Evolutionary conservation across 192 early-diverging fungal species (phyloP).

Genomic region (Mortierella claussenii): DNA sequence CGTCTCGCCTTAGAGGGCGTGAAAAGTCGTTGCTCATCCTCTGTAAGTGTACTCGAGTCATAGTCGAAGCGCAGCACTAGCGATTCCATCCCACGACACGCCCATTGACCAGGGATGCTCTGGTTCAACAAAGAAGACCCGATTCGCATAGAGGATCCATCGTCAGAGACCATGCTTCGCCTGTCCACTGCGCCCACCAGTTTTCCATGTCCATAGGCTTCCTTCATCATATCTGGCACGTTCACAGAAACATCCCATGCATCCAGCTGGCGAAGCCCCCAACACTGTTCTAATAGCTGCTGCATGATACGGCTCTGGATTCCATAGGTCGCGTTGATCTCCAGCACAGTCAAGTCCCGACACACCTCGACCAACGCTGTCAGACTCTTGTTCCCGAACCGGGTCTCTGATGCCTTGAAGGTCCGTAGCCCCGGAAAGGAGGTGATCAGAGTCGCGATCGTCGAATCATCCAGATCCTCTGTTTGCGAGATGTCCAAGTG

Average conservation of each 20-base stretch:
- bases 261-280: slow-evolving; percentile 3
- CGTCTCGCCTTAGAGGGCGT: slow-evolving; percentile 18
- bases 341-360: slow-evolving; percentile 11
- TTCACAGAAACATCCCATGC: slow-evolving; percentile 16
- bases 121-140: background rate
- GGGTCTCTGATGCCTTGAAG: slow-evolving; percentile 13
- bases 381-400: slow-evolving; percentile 18
- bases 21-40: slow-evolving; percentile 5
- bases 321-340: slow-evolving; percentile 7
- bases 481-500: slow-evolving; percentile 16
- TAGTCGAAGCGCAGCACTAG: slow-evolving; percentile 16
- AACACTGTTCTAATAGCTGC: slow-evolving; percentile 19
- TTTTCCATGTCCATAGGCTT: slow-evolving; percentile 3
- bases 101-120: slow-evolving; percentile 4
- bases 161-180: background rate
- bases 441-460: slow-evolving; percentile 16
- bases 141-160: background rate
- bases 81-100: slow-evolving; percentile 15
- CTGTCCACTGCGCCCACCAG: background rate
- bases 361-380: slow-evolving; percentile 9
- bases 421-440: slow-evolving; percentile 16
- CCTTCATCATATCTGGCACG: slow-evolving; percentile 31
- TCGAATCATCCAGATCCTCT: slow-evolving; percentile 23
- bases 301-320: slow-evolving; percentile 15
- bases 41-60: slow-evolving; percentile 4